Evolutionary conservation across 352 stramenopile genomes (phyloP), one percentile per base, ranked within the genome.

Genomic region (Globisporangium carolinianum): DNA sequence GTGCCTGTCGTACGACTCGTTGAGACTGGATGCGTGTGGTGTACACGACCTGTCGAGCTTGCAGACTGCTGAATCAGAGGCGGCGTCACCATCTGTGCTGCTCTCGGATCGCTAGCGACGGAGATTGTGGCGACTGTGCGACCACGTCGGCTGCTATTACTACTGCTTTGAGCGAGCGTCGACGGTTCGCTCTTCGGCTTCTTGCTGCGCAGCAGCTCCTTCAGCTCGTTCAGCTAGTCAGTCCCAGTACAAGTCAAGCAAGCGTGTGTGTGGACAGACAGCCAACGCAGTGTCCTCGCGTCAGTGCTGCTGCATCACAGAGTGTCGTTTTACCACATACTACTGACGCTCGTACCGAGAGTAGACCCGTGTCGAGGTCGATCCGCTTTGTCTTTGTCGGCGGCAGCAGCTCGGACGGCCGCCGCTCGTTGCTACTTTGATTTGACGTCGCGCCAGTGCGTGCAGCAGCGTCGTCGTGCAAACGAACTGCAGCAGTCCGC

Each of bases 191-290:
- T 63, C 15, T 2, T 32, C 24, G 65, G 37, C 47, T 75, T 76
- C 45, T 69, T 68, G 0, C 72, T 66, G 1, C 67, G 49, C 35
- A 85, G 57, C 6, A 83, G 54, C 50, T 83, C 71, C 10, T 73
- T 72, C 7, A 85, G 55, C 56, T 85, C 75, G 18, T 60, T 70
- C 12, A 85, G 62, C 72, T 85, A 32, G 61, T 10, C 57, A n/a
- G 18, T 24, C 9, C 8, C 54, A 36, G 11, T 37, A 39, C 37
- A 5, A 45, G 43, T 53, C n/a, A 51, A n/a, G 5, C 12, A n/a
- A 11, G 42, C 10, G 4, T 17, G 3, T 6, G n/a, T 47, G 11
- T 32, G 24, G 24, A 3, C 24, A 32, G 24, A 3, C 24, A 32
- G 24, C 24, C 24, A 32, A 17, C 42, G n/a, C 11, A 47, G 42